These are phyloP conservation scores for Starmera amethionina DNA, from an alignment of 805 yeast genomes.

Conservation along the genomic window DNA sequence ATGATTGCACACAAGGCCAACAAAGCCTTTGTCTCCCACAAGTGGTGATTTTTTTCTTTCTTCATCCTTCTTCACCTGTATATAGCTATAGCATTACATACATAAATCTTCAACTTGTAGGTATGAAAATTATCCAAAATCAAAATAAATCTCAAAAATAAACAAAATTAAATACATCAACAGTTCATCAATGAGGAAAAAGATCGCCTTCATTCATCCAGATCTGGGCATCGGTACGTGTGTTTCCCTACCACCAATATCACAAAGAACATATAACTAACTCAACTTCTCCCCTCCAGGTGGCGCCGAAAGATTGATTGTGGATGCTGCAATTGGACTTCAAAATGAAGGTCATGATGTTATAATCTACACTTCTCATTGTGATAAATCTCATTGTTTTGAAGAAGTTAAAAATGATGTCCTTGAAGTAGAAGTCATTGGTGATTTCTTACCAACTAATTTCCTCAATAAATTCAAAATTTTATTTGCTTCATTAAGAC, in stretches of 20 bases:
- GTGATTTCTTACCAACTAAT: conserved; percentile 75
- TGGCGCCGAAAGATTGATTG: conserved; percentile 96
- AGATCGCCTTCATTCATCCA: conserved; percentile 85
- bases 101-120: no score
- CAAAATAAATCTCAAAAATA: no score
- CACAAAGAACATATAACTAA: no score
- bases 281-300: conserved; percentile 17
- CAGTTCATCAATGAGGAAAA: conserved; percentile 20
- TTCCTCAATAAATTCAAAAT: conserved; percentile 63
- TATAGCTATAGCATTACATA: no score
- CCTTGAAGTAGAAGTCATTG: conserved; percentile 60
- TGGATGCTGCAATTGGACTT: conserved; percentile 87
- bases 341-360: conserved; percentile 58
- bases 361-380: conserved; percentile 77
- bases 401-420: conserved; percentile 66
- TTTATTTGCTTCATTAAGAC: conserved; percentile 76
- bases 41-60: no score
- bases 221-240: conserved; percentile 78
- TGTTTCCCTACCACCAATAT: no score
- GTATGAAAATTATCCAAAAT: no score
- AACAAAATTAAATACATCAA: neutral
- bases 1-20: neutral
- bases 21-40: neutral
- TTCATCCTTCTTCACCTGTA: no score
- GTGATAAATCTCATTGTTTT: conserved; percentile 79